A percentile compares a stretch with the other conserved stretches of the same genome.
Evolutionary conservation across 495 filamentous ascomycete species (phyloP).

Genomic region (Aspergillus hancockii): DNA sequence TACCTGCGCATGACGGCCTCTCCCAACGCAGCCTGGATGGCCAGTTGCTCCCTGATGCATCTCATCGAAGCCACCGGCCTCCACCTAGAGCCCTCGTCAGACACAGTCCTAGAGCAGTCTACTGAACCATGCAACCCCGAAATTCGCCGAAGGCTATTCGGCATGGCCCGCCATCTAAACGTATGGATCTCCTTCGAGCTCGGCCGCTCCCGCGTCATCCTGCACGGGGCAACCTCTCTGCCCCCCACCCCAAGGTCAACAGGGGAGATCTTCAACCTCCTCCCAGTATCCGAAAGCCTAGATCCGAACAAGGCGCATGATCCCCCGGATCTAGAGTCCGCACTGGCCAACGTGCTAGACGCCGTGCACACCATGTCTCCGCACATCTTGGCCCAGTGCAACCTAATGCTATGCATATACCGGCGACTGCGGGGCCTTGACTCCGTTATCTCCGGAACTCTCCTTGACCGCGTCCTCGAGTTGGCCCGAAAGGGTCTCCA

Average conservation of each 20-base stretch:
- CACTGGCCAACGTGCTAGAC: conserved; percentile 39
- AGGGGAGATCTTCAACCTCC: conserved; percentile 42
- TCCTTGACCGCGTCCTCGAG: conserved; percentile 39
- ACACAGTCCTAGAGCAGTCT: conserved; percentile 17
- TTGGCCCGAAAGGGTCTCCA: conserved; percentile 35
- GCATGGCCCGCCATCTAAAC: conserved; percentile 52
- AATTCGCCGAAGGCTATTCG: conserved; percentile 45
- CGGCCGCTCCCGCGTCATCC: conserved; percentile 49
- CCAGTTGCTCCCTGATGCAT: conserved; percentile 56
- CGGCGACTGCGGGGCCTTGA: conserved; percentile 50
- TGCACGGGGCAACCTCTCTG: conserved; percentile 44
- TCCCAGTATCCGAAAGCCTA: conserved; percentile 47
- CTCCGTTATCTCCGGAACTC: conserved; percentile 32
- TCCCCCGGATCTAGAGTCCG: conserved; percentile 36
- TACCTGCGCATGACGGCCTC: conserved; percentile 55
- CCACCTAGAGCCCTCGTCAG: conserved; percentile 43
- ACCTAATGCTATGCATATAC: conserved; percentile 54
- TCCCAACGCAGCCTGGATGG: conserved; percentile 57
- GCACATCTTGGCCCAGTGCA: conserved; percentile 49
- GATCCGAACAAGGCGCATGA: conserved; percentile 41
- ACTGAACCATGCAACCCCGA: conserved; percentile 35
- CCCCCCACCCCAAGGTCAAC: conserved; percentile 20
- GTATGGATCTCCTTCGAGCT: conserved; percentile 56
- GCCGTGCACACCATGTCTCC: conserved; percentile 38
- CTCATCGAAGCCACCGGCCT: conserved; percentile 54